Evolutionary conservation across 345 rosid species (phyloP).

Genomic region (Camelina neglecta): DNA sequence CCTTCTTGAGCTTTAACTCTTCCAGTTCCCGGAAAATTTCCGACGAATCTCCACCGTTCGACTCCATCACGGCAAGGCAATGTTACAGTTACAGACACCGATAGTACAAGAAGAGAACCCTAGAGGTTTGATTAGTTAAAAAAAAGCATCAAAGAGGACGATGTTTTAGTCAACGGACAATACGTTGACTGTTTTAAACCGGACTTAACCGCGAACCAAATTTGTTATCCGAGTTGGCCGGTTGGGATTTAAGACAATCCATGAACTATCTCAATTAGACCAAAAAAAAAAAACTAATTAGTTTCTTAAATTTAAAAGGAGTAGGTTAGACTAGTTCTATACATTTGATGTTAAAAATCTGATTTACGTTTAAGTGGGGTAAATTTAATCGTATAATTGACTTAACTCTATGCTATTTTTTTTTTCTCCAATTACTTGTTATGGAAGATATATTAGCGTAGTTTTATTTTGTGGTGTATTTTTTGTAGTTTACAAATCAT

Average conservation of each 20-base stretch:
- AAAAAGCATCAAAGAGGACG: slow-evolving; percentile 3
- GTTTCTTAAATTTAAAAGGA: too few species aligned
- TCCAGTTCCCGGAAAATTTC: slow-evolving; percentile 52
- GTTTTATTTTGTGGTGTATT: too few species aligned
- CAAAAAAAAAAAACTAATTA: too few species aligned
- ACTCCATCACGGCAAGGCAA: slow-evolving; percentile 46
- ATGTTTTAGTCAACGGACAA: slow-evolving; percentile 3
- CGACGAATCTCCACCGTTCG: slow-evolving; percentile 38
- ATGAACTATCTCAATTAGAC: too few species aligned
- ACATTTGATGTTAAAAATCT: too few species aligned
- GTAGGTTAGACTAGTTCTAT: too few species aligned
- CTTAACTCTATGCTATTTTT: too few species aligned
- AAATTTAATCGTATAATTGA: too few species aligned
- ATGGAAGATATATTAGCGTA: too few species aligned
- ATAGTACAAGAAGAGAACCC: slow-evolving; percentile 26
- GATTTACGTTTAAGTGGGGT: too few species aligned
- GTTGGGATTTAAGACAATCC: background rate
- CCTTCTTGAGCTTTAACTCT: slow-evolving; percentile 55
- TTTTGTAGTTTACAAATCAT: too few species aligned
- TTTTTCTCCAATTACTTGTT: too few species aligned
- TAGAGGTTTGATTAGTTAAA: background rate
- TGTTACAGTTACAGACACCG: background rate
- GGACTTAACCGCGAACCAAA: background rate
- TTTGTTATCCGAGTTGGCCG: background rate
- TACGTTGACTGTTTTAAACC: slow-evolving; percentile 28